phyloP scores from a whole-genome alignment of 176 grass and related monocot genomes.

The Triticum turgidum region DNA sequence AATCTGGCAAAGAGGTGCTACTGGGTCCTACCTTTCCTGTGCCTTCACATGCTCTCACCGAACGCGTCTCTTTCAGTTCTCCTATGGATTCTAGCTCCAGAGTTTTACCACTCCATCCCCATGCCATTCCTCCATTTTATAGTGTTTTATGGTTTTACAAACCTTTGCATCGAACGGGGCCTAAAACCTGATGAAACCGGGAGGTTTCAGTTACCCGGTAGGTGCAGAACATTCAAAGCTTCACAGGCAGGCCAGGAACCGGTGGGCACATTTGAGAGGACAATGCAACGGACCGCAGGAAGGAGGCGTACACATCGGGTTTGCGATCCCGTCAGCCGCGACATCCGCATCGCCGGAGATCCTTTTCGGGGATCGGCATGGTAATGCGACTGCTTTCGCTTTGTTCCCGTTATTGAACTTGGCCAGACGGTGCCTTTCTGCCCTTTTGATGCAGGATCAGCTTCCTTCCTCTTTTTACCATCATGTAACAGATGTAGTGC shows the following conservation, averaged over 20 bases:
- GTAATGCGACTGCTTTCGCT: background rate
- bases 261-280: background rate
- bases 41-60: too few species aligned
- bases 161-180: too few species aligned
- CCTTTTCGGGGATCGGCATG: background rate
- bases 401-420: background rate
- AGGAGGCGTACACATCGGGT: background rate
- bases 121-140: too few species aligned
- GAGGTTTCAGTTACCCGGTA: background rate
- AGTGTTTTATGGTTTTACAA: too few species aligned
- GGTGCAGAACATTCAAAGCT: background rate
- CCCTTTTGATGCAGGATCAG: constrained; percentile 3
- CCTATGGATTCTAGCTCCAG: too few species aligned
- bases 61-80: too few species aligned
- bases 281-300: background rate
- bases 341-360: background rate
- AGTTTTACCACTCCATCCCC: too few species aligned
- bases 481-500: background rate
- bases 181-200: background rate
- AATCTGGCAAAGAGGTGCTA: too few species aligned
- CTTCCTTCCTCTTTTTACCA: background rate
- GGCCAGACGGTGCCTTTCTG: background rate
- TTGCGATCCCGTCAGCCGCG: background rate
- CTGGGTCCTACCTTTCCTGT: too few species aligned
- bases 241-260: background rate